phyloP scores from a whole-genome alignment of 75 land plant species.

The Gnetum montanum region DNA sequence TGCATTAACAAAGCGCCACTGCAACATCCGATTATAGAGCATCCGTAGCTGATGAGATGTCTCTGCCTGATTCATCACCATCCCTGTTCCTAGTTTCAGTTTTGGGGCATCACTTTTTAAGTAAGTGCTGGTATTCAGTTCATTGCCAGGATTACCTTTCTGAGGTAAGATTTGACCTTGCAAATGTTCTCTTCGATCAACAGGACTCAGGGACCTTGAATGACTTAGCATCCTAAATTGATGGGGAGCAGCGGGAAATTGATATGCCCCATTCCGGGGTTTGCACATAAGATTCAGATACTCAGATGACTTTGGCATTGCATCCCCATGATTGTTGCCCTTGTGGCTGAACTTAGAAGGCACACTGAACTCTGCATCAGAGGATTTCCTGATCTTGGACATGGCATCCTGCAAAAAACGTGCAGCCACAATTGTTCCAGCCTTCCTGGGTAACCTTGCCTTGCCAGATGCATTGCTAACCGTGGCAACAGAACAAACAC shows the following conservation, averaged over 20 bases:
- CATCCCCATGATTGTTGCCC: not conserved
- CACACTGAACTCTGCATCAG: not conserved
- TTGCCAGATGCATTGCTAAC: not conserved
- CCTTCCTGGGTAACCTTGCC: not conserved
- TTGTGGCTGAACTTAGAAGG: not conserved
- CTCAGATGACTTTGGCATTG: not conserved
- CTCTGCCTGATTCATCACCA: slow-evolving; percentile 35
- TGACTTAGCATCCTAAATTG: not conserved
- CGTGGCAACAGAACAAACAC: not conserved
- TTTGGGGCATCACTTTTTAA: slow-evolving; percentile 5
- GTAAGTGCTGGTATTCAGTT: not conserved
- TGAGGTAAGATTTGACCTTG: not conserved
- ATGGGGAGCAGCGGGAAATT: not conserved
- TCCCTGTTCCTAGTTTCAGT: slow-evolving; percentile 38
- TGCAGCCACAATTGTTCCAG: not conserved
- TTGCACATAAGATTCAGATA: not conserved
- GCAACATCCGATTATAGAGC: slow-evolving; percentile 46
- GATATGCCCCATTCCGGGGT: too few relatives aligned
- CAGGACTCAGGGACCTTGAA: not conserved
- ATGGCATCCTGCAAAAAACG: not conserved
- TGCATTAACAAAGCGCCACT: slow-evolving; percentile 76
- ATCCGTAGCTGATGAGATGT: slow-evolving; percentile 43
- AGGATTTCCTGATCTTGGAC: not conserved
- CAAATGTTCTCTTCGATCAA: not conserved
- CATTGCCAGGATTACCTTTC: not conserved